A percentile compares a stretch with the other conserved stretches of the same genome.
These are phyloP conservation scores for Trichoderma reesei DNA, from an alignment of 495 filamentous ascomycete genomes.

Conservation along the genomic window DNA sequence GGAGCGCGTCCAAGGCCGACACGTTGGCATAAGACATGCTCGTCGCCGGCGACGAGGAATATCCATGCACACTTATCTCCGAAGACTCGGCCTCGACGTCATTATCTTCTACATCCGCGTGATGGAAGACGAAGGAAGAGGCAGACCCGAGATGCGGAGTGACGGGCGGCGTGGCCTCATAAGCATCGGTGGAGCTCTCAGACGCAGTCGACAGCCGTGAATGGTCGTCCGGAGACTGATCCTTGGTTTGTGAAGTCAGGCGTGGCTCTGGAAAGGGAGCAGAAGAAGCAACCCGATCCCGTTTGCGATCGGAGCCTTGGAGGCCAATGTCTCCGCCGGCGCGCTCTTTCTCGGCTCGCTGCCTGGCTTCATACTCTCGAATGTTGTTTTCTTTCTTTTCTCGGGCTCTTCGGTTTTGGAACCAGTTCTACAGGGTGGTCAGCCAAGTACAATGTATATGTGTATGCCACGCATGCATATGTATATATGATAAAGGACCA, in stretches of 20 bases:
- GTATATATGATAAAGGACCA: not conserved
- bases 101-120: not conserved
- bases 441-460: slow-evolving; percentile 6
- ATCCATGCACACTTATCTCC: not conserved
- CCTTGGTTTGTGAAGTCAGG: not conserved
- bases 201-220: not conserved
- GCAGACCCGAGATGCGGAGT: not conserved
- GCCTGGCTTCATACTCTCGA: slow-evolving; percentile 50
- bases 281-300: slow-evolving; percentile 13
- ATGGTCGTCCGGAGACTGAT: not conserved
- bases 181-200: not conserved
- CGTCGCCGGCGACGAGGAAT: not conserved
- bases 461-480: no score
- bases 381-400: slow-evolving; percentile 69
- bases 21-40: not conserved
- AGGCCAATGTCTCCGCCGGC: slow-evolving; percentile 36
- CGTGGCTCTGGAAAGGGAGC: not conserved
- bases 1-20: slow-evolving; percentile 8
- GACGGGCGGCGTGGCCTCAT: not conserved
- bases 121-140: not conserved
- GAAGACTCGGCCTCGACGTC: not conserved
- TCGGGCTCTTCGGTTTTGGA: slow-evolving; percentile 79
- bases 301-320: slow-evolving; percentile 26
- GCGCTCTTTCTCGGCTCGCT: slow-evolving; percentile 38
- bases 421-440: slow-evolving; percentile 64